Percentiles rank a stretch among this genome's conserved stretches.
These are phyloP conservation scores for Fusarium equiseti DNA, from an alignment of 2,329 filamentous ascomycete genomes.

Conservation along the genomic window DNA sequence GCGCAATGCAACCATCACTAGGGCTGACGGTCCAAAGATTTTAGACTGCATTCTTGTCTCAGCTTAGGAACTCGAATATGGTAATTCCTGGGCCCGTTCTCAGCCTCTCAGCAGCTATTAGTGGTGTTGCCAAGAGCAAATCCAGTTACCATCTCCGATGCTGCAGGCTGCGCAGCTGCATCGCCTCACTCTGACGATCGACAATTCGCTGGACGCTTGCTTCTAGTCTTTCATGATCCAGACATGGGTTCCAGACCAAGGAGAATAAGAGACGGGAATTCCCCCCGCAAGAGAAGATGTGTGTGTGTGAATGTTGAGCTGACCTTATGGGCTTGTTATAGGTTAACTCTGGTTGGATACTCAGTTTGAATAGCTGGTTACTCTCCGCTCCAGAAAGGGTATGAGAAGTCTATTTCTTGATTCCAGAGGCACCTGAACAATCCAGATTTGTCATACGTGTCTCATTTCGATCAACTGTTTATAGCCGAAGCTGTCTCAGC, in stretches of 20 bases:
- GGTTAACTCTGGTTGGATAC: neutral
- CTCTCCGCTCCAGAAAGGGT: neutral
- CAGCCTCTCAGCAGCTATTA: neutral
- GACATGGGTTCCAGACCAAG: neutral
- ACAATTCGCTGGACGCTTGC: neutral
- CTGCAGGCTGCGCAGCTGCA: neutral
- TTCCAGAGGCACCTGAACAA: neutral
- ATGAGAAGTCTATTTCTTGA: neutral
- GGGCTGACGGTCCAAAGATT: slow-evolving; percentile 22
- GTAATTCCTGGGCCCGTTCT: neutral
- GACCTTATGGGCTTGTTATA: neutral
- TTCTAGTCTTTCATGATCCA: neutral
- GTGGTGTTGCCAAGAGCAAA: neutral
- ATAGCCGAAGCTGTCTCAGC: slow-evolving; percentile 9
- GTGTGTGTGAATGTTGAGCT: neutral
- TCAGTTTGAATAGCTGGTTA: neutral
- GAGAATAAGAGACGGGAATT: neutral
- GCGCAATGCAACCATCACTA: slow-evolving; percentile 16
- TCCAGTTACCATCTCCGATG: neutral
- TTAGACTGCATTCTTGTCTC: slow-evolving; percentile 21
- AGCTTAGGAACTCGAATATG: slow-evolving; percentile 10
- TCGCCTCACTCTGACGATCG: neutral
- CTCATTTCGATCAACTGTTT: neutral
- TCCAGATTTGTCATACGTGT: neutral
- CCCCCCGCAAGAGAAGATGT: neutral